phyloP scores from a whole-genome alignment of 164 flowering plant species.

The Cinnamomum micranthum region DNA sequence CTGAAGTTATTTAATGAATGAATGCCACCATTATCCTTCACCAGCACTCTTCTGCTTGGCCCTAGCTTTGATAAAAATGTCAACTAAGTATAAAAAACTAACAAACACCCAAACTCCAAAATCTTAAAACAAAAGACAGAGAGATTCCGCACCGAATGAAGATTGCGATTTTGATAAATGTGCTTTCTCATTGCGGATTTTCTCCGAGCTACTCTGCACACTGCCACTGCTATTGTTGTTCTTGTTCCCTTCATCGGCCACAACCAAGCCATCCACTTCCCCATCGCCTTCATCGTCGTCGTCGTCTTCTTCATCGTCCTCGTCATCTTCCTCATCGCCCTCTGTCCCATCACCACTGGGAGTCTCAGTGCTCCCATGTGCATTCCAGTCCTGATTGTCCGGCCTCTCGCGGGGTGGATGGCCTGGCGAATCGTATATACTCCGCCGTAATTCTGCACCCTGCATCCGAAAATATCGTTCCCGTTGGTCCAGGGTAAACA shows the following conservation, averaged over 20 bases:
- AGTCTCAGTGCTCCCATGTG: constrained; percentile 18
- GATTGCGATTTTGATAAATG: constrained; percentile 31
- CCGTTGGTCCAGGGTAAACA: constrained; percentile 27
- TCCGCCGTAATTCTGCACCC: constrained; percentile 25
- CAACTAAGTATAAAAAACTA: constrained; percentile 3
- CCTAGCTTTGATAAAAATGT: constrained; percentile 19
- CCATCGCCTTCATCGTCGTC: constrained; percentile 38
- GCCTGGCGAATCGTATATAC: constrained; percentile 12
- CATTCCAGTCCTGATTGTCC: constrained; percentile 36
- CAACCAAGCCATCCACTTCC: constrained; percentile 28
- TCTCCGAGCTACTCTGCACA: constrained; percentile 28
- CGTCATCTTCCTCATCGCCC: constrained; percentile 38
- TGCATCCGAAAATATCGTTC: constrained; percentile 31
- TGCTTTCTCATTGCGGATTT: constrained; percentile 31
- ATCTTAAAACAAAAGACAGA: neutral
- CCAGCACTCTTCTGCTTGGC: constrained; percentile 30
- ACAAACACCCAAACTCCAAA: neutral
- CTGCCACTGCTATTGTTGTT: constrained; percentile 26
- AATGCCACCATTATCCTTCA: constrained; percentile 34
- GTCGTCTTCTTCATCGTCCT: constrained; percentile 48
- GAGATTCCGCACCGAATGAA: constrained; percentile 34
- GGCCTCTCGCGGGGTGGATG: constrained; percentile 4
- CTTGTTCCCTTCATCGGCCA: constrained; percentile 18
- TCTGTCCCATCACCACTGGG: constrained; percentile 44
- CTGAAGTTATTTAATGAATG: constrained; percentile 27